These are phyloP conservation scores for Amauroascus niger DNA, from an alignment of 2,329 filamentous ascomycete species.

Conservation along the genomic window DNA sequence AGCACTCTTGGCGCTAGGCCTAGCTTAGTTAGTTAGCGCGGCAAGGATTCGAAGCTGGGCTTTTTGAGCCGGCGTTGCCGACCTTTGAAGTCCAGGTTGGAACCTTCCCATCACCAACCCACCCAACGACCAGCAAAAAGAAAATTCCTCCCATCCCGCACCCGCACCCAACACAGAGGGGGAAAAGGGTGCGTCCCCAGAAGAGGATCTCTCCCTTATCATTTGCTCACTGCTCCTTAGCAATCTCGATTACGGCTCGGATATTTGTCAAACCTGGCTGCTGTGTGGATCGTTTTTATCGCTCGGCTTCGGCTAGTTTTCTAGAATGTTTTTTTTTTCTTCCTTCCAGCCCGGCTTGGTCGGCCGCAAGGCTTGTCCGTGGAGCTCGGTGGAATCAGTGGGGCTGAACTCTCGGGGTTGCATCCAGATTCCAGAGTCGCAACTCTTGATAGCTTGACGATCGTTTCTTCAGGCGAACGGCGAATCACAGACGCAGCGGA, in stretches of 20 bases:
- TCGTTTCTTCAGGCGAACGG: neutral
- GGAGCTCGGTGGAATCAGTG: conserved; percentile 1
- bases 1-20: conserved; percentile 4
- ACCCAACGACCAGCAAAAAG: too few species aligned
- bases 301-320: conserved; percentile 2
- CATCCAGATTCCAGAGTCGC: neutral
- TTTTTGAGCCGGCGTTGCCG: neutral
- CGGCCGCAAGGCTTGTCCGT: neutral
- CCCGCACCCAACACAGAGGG: neutral
- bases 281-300: neutral
- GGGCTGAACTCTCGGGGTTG: conserved; percentile 3
- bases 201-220: too few species aligned
- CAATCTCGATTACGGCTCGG: neutral
- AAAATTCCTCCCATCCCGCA: too few species aligned
- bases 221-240: too few species aligned
- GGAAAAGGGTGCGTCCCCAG: too few species aligned
- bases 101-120: too few species aligned
- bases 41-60: neutral
- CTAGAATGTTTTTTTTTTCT: conserved; percentile 8
- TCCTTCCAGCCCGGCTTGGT: neutral
- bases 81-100: too few species aligned
- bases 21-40: neutral
- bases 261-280: neutral
- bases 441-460: neutral
- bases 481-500: neutral